phyloP scores from a whole-genome alignment of 108 stramenopile species.

The Cyclotella atomus region DNA sequence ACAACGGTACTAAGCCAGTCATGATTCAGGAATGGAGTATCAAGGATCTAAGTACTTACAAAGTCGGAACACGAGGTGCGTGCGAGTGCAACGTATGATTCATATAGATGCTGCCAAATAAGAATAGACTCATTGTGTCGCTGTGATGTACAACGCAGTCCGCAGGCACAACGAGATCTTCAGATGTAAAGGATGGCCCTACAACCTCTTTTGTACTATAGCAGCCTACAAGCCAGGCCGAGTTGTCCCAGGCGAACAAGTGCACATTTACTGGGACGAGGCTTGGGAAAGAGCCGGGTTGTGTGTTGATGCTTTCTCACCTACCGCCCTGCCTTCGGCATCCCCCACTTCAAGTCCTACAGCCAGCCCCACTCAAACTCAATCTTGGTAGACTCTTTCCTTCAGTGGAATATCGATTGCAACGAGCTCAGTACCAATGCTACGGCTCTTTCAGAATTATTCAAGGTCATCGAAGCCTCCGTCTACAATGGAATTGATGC shows the following conservation, averaged over 20 bases:
- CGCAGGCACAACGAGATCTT: background rate
- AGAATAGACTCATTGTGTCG: background rate
- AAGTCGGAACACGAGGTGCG: background rate
- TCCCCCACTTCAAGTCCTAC: background rate
- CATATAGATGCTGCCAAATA: background rate
- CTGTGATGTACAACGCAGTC: background rate
- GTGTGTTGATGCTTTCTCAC: background rate
- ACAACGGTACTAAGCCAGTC: background rate
- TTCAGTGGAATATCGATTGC: background rate
- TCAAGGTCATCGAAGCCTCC: background rate
- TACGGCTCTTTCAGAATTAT: background rate
- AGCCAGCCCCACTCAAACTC: background rate
- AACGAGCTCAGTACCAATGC: background rate
- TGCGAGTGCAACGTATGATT: no score
- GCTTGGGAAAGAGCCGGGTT: constrained; percentile 1
- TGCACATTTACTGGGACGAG: background rate
- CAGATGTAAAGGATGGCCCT: background rate
- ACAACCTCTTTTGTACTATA: background rate
- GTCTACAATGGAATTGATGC: background rate
- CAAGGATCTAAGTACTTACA: background rate
- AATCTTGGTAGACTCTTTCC: background rate
- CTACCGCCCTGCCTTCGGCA: background rate
- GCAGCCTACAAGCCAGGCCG: background rate
- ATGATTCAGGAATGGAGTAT: background rate
- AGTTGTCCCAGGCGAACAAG: background rate